Evolutionary conservation across 164 flowering plant genomes (phyloP).

Genomic region (Liriodendron chinense): DNA sequence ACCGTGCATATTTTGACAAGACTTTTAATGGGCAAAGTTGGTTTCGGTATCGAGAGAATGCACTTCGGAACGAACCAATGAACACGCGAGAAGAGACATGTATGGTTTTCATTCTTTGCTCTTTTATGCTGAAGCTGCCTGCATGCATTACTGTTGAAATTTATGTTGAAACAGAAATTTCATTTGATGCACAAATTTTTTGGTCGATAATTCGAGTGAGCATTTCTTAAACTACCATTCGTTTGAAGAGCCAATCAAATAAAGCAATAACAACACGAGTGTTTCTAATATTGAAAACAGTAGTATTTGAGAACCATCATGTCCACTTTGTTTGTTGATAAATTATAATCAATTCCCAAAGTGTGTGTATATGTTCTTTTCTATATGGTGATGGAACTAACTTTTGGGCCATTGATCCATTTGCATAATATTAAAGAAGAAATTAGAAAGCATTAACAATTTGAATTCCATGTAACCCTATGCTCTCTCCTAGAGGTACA

Average conservation of each 20-base stretch:
- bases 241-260: neutral
- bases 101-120: conserved; percentile 25
- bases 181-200: neutral
- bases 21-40: conserved; percentile 94
- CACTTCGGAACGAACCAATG: conserved; percentile 92
- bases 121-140: neutral
- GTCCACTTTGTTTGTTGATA: too few relatives aligned
- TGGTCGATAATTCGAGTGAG: neutral
- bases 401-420: too few relatives aligned
- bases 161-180: neutral
- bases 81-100: conserved; percentile 89
- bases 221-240: neutral
- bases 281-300: conserved; percentile 1
- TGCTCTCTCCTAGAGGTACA: too few relatives aligned
- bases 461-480: too few relatives aligned
- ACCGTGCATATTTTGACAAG: conserved; percentile 94
- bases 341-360: too few relatives aligned
- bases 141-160: neutral
- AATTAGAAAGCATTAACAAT: too few relatives aligned
- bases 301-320: neutral
- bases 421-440: too few relatives aligned
- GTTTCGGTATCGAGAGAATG: conserved; percentile 94
- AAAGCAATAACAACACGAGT: too few relatives aligned
- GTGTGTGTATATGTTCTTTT: too few relatives aligned
- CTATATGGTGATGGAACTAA: too few relatives aligned